Evolutionary conservation across 495 filamentous ascomycete genomes (phyloP).

Genomic region (Aspergillus indologenus): DNA sequence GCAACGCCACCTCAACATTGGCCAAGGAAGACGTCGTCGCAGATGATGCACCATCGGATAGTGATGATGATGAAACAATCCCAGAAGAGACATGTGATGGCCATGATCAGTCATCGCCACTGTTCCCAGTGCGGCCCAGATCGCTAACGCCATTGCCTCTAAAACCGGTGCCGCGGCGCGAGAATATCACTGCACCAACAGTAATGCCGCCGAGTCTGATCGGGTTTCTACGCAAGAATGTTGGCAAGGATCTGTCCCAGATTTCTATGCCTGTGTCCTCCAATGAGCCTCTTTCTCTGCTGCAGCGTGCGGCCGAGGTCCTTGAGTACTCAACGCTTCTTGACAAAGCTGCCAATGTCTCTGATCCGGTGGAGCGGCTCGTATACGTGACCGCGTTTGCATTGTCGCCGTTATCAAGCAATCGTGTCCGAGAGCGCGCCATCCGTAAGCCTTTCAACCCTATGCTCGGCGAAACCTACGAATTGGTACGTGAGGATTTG

Average conservation of each 20-base stretch:
- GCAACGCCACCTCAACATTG: slow-evolving; percentile 3
- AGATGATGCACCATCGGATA: slow-evolving; percentile 45
- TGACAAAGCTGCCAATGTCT: slow-evolving; percentile 63
- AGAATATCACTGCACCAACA: slow-evolving; percentile 65
- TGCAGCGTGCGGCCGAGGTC: slow-evolving; percentile 85
- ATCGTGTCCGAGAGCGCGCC: slow-evolving; percentile 80
- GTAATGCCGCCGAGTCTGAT: slow-evolving; percentile 85
- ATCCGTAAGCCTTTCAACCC: slow-evolving; percentile 98
- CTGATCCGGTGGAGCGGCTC: slow-evolving; percentile 63
- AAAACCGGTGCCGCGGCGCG: slow-evolving; percentile 61
- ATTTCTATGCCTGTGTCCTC: slow-evolving; percentile 96
- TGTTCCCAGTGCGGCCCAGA: slow-evolving; percentile 73
- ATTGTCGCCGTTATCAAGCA: slow-evolving; percentile 73
- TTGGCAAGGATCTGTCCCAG: slow-evolving; percentile 93
- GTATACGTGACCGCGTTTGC: slow-evolving; percentile 89
- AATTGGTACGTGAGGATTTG: slow-evolving; percentile 83
- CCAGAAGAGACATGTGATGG: slow-evolving; percentile 21
- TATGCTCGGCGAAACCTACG: slow-evolving; percentile 93
- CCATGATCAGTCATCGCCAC: slow-evolving; percentile 43
- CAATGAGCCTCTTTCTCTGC: slow-evolving; percentile 85
- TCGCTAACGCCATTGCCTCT: slow-evolving; percentile 77
- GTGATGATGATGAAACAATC: slow-evolving; percentile 50
- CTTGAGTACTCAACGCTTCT: slow-evolving; percentile 85
- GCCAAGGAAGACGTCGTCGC: slow-evolving; percentile 29
- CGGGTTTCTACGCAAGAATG: slow-evolving; percentile 92